A percentile compares a stretch with the other conserved stretches of the same genome.
phyloP scores from a whole-genome alignment of 495 filamentous ascomycete species.

The Melanomma pulvis-pyrius region DNA sequence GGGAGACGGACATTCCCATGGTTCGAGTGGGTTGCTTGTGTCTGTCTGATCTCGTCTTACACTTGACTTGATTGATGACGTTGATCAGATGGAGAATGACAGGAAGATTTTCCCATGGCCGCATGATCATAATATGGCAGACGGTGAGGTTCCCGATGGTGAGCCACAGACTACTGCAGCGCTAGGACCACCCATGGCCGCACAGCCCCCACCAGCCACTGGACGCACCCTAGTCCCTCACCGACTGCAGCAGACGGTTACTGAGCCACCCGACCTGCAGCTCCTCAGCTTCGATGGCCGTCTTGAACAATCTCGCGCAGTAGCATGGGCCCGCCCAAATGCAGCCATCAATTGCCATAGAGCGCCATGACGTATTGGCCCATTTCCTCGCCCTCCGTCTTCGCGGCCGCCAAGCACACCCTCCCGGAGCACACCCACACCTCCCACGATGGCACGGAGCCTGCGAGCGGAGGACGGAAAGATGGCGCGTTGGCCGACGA shows the following conservation, averaged over 20 bases:
- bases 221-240: background rate
- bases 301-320: background rate
- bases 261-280: conserved; percentile 31
- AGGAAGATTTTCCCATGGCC: background rate
- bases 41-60: too few species aligned
- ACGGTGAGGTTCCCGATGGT: background rate
- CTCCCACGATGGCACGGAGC: conserved; percentile 31
- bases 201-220: background rate
- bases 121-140: background rate
- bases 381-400: conserved; percentile 36
- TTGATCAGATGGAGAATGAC: background rate
- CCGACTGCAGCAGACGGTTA: background rate
- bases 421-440: background rate
- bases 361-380: conserved; percentile 42
- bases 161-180: background rate
- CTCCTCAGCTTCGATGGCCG: conserved; percentile 23
- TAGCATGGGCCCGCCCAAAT: conserved; percentile 34
- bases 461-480: background rate
- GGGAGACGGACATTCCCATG: too few species aligned
- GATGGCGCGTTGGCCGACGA: conserved; percentile 2
- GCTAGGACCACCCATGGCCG: background rate
- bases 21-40: too few species aligned
- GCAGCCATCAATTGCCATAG: conserved; percentile 32
- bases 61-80: background rate
- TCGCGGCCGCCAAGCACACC: conserved; percentile 42